These are phyloP conservation scores for Aegle marmelos DNA, from an alignment of 345 rosid species.

Conservation along the genomic window DNA sequence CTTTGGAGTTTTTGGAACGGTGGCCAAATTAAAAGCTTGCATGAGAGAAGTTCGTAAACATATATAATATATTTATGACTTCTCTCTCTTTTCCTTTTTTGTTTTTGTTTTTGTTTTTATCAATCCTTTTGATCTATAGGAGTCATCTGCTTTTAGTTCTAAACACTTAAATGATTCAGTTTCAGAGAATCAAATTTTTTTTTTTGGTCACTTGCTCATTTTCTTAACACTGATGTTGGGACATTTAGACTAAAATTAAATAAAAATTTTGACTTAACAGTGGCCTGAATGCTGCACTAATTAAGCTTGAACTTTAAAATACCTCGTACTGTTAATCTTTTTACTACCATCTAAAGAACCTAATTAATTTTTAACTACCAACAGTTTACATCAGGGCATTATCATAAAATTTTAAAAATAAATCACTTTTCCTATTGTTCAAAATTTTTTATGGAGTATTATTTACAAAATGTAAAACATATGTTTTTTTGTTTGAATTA, in stretches of 20 bases:
- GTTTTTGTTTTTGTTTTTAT: neutral
- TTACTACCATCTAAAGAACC: too few species aligned
- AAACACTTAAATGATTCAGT: neutral
- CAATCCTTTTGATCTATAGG: neutral
- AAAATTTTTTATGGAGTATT: too few species aligned
- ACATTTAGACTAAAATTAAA: neutral
- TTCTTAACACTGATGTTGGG: neutral
- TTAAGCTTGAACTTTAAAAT: too few species aligned
- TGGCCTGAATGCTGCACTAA: too few species aligned
- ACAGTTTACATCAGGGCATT: neutral
- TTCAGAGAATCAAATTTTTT: neutral
- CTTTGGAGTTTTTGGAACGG: neutral
- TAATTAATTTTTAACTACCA: neutral
- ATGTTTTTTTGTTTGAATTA: too few species aligned
- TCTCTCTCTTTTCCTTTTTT: neutral
- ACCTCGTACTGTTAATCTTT: neutral
- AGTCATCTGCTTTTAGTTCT: neutral
- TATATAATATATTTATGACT: neutral
- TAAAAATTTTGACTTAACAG: too few species aligned
- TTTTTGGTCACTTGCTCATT: neutral
- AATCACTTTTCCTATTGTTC: neutral
- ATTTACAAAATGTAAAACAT: too few species aligned
- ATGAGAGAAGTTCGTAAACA: neutral
- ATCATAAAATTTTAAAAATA: too few species aligned
- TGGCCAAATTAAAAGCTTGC: conserved; percentile 1